Conservation (phyloP, 768 basidiomycete species). For the Porphyrellus cyaneotinctus region DNA sequence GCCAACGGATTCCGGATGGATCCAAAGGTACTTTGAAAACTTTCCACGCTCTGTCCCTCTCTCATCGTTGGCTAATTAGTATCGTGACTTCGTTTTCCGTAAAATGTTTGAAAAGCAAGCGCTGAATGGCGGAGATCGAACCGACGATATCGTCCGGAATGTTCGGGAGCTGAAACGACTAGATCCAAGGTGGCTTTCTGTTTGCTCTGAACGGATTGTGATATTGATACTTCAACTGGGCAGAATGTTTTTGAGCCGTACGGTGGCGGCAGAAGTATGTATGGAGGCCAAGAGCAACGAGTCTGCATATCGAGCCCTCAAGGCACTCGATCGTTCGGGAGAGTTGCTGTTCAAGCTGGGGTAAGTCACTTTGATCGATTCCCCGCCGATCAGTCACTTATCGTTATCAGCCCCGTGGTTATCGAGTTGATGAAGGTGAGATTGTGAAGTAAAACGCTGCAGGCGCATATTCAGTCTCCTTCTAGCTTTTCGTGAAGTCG, state of each 20-base stretch:
- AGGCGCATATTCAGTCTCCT: slow-evolving; percentile 5
- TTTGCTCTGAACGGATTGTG: not conserved
- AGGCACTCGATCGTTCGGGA: slow-evolving; percentile 59
- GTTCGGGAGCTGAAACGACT: slow-evolving; percentile 69
- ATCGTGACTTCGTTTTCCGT: slow-evolving; percentile 82
- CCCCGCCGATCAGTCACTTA: slow-evolving; percentile 1
- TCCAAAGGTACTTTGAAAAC: slow-evolving; percentile 49
- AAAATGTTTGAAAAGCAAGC: slow-evolving; percentile 71
- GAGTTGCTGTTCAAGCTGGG: slow-evolving; percentile 64
- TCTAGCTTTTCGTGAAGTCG: slow-evolving; percentile 64
- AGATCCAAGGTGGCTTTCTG: slow-evolving; percentile 53
- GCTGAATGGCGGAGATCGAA: slow-evolving; percentile 46
- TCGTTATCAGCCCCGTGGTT: slow-evolving; percentile 39
- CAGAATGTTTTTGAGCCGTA: slow-evolving; percentile 80
- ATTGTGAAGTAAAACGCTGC: not conserved
- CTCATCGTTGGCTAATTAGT: slow-evolving; percentile 39
- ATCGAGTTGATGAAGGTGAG: slow-evolving; percentile 65
- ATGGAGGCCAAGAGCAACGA: slow-evolving; percentile 77
- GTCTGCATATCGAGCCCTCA: slow-evolving; percentile 63
- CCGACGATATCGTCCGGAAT: slow-evolving; percentile 63
- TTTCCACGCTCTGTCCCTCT: not conserved
- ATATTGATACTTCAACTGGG: slow-evolving; percentile 2
- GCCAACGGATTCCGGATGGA: slow-evolving; percentile 78
- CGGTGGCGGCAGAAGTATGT: slow-evolving; percentile 78
- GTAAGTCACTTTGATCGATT: slow-evolving; percentile 37